Evolutionary conservation across 768 basidiomycete genomes (phyloP).

Genomic region (Tricholomella constricta): DNA sequence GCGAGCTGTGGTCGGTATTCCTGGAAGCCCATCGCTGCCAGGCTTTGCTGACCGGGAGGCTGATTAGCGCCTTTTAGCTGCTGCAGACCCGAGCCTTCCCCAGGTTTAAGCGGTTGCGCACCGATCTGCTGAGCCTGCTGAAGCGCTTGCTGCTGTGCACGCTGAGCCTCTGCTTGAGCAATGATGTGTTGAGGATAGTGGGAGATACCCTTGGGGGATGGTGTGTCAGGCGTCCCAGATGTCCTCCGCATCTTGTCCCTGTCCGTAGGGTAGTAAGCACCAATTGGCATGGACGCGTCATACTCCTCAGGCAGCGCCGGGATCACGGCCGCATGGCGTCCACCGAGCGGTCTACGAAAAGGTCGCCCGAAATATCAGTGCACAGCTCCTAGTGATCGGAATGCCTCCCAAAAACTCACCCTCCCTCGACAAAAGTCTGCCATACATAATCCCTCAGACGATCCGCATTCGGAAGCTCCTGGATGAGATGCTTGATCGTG

Average conservation of each 20-base stretch:
- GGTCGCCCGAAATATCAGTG: conserved; percentile 2
- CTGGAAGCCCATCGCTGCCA: conserved; percentile 7
- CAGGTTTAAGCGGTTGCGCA: conserved; percentile 15
- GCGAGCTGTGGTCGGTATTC: conserved; percentile 6
- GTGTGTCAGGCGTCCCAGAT: conserved; percentile 27
- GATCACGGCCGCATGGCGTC: conserved; percentile 80
- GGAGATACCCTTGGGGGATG: conserved; percentile 36
- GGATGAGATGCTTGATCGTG: conserved; percentile 88
- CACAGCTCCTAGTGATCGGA: conserved; percentile 8
- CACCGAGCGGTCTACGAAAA: conserved; percentile 63
- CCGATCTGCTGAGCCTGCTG: conserved; percentile 25
- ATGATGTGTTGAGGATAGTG: conserved; percentile 55
- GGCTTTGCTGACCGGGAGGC: conserved; percentile 4
- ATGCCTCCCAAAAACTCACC: conserved; percentile 50
- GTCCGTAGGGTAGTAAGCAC: conserved; percentile 47
- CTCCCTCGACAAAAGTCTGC: conserved; percentile 86
- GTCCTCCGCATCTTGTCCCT: conserved; percentile 33
- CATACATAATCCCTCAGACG: conserved; percentile 79
- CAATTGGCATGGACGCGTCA: conserved; percentile 48
- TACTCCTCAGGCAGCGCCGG: conserved; percentile 80
- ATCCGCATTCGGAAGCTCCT: conserved; percentile 76
- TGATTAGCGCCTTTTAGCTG: conserved; percentile 2
- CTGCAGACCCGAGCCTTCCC: conserved; percentile 2
- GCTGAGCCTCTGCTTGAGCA: conserved; percentile 41
- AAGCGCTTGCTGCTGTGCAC: conserved; percentile 26